Conservation (phyloP, 106 monocot species). For the Dendrobium chrysotoxum region DNA sequence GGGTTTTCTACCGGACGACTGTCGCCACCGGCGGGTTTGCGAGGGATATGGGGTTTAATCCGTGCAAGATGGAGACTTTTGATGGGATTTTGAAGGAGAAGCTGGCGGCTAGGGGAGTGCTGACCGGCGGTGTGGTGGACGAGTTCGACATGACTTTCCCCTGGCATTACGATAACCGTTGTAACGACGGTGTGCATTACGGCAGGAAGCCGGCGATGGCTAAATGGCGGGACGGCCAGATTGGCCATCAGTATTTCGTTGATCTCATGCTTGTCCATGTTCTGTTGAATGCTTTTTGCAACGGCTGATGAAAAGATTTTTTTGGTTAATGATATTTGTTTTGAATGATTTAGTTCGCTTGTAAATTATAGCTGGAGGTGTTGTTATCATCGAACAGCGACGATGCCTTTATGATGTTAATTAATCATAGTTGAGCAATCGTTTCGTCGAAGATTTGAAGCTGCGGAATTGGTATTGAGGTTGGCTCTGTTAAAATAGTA, state of each 20-base stretch:
- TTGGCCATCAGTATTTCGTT: conserved; percentile 92
- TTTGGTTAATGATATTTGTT: no score
- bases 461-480: no score
- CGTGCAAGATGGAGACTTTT: conserved; percentile 87
- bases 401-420: no score
- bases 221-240: conserved; percentile 70
- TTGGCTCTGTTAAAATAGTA: no score
- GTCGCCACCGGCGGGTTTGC: conserved; percentile 83
- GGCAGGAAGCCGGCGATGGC: conserved; percentile 64
- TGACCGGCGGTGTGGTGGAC: conserved; percentile 72
- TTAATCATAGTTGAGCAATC: no score
- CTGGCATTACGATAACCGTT: conserved; percentile 92
- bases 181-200: conserved; percentile 90
- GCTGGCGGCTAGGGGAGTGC: conserved; percentile 41
- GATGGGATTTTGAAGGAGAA: conserved; percentile 75
- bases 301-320: conserved; percentile 11
- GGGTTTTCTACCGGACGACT: conserved; percentile 78
- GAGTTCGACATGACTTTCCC: conserved; percentile 96
- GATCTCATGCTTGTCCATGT: conserved; percentile 93
- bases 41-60: conserved; percentile 77
- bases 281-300: conserved; percentile 71
- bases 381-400: no score
- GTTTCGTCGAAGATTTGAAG: no score
- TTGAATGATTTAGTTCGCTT: no score
- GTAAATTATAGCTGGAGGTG: no score